Evolutionary conservation across 768 basidiomycete species (phyloP), one percentile per base, ranked within the genome.

Genomic region (Suillus americanus): DNA sequence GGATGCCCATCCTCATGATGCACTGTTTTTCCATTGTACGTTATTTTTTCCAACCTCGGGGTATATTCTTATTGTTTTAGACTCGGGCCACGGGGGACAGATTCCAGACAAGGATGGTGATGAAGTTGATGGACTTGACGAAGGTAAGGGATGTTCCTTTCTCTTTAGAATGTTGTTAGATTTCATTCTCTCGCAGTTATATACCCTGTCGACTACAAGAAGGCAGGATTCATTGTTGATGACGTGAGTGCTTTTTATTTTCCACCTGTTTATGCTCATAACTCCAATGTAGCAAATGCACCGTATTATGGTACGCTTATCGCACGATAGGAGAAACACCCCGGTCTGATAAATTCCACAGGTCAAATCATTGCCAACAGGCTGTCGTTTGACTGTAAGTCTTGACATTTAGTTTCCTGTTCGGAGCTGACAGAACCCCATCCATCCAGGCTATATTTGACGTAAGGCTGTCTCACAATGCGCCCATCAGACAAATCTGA

Each of bases 11-110:
- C 80, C 84, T 2, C 84, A 92, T 62, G 91, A 93, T 73, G 87
- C 91, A 2, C 77, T 93, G 3, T 92, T 92, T 73, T 88, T 93
- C 69, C 92, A 93, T 67, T 93, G 88, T 77, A 63, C 63, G 77
- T 51, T n/a, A 37, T 23, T 20, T n/a, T n/a, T 40, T 20, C 40
- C 28, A 51, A 23, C 18, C 23, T 28, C 20, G 16, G 25, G 40
- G 10, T 20, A 25, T 41, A 25, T 28, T 3, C 1, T 64, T 9
- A 16, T 14, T 51, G 6, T 50, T 62, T 28, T 63, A 92, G 91
- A 94, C 77, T 97, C 95, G 1, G 97, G 96, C 0, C 96, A 98
- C 70, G 97, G 97, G n/a, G 97, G 95, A 12, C 95, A 96, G 72
- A 88, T 89, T 3, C 82, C 81, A 61, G 95, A 97, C 75, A 65